Base-by-base conservation (phyloP, 371 early-diverging fungal genomes). In the Rhizopus sp. region DNA sequence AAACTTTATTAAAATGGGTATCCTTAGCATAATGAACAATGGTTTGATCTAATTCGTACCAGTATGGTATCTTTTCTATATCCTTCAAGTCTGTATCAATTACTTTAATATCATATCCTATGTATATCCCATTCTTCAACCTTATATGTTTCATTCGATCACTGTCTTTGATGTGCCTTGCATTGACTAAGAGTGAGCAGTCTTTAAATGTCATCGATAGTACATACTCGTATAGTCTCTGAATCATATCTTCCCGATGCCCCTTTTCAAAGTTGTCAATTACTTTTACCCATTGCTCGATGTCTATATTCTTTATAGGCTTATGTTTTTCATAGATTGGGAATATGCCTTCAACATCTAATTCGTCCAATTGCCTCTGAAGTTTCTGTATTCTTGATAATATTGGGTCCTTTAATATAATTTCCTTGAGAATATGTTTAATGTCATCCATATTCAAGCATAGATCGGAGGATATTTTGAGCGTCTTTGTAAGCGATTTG, bases 141-240 rank as follows among this genome's bases (percentile, higher is more conserved):
- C 23, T 23, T 23, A 23, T 23, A 23, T 23, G 23, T 23, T 23
- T 23, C 23, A 23, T 23, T 23, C 23, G 23, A 23, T 23, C 23
- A 23, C 23, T 23, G 23, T 23, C 23, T 23, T 23, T 23, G 23
- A 23, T 23, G 23, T 42, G 53, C 4, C 23, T 50, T 1, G 53
- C 48, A 60, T 57, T 61, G n/a, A 83, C 66, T 60, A 83, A 73
- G 13, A 85, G 38, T 0, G 87, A 87, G 16, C 81, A 80, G 52
- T 87, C 87, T 51, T 87, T 87, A 17, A 87, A 74, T 13, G 82
- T 81, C 69, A 79, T 78, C 3, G 85, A 81, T 23, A 87, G 42
- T 12, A 83, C 70, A 55, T 73, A 83, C 53, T 83, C 80, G 42
- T 60, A 68, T 0, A 84, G 48, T 10, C 59, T 58, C 9, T 80